Percentiles rank a stretch among this genome's conserved stretches.
phyloP scores from a whole-genome alignment of 805 yeast genomes.

The Suhomyces kilbournensis region DNA sequence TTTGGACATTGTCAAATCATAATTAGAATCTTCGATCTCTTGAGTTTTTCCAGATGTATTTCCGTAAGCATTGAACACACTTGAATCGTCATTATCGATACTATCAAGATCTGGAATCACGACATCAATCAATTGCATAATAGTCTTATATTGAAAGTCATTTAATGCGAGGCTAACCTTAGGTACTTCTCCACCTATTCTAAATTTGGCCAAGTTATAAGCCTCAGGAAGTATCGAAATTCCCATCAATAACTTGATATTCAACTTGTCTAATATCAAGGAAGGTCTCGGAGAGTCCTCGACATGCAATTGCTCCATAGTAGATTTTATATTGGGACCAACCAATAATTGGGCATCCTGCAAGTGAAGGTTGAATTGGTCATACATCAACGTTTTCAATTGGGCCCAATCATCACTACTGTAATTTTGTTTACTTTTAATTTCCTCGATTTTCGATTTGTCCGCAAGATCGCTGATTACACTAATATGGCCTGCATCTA shows the following conservation, averaged over 20 bases:
- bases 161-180: conserved; percentile 66
- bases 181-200: conserved; percentile 76
- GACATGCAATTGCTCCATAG: conserved; percentile 66
- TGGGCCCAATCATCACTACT: conserved; percentile 70
- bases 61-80: conserved; percentile 36
- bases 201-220: conserved; percentile 64
- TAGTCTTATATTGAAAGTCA: conserved; percentile 85
- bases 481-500: conserved; percentile 95
- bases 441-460: conserved; percentile 60
- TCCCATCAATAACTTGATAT: conserved; percentile 71
- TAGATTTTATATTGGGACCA: conserved; percentile 76
- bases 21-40: conserved; percentile 10
- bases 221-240: conserved; percentile 84
- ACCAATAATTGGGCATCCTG: conserved; percentile 86
- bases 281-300: conserved; percentile 44
- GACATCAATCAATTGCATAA: conserved; percentile 72
- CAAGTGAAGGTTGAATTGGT: conserved; percentile 70
- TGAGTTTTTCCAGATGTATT: conserved; percentile 18
- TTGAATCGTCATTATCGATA: conserved; percentile 29
- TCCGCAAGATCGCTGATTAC: conserved; percentile 78
- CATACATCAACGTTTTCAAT: conserved; percentile 81
- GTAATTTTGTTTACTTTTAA: conserved; percentile 61
- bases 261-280: conserved; percentile 70
- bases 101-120: conserved; percentile 56
- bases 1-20: background rate